phyloP scores from a whole-genome alignment of 1,139 yeast genomes.

The Candida pseudoviswanathii region DNA sequence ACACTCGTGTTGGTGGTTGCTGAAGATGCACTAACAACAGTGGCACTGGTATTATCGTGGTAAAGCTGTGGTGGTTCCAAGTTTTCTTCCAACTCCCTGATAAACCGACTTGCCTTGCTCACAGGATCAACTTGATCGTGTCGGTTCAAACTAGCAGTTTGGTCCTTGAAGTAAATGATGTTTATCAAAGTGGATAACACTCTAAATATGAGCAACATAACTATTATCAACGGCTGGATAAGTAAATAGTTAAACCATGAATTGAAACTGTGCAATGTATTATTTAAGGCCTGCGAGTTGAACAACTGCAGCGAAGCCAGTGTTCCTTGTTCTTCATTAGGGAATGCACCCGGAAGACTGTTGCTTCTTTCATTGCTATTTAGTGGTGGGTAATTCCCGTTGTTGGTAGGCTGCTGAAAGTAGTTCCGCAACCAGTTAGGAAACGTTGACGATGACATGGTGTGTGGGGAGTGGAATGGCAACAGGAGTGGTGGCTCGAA shows the following conservation, averaged over 20 bases:
- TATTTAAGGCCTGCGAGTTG: slow-evolving; percentile 17
- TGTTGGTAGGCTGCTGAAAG: slow-evolving; percentile 1
- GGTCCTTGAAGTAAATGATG: slow-evolving; percentile 31
- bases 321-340: slow-evolving; percentile 4
- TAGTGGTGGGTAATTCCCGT: neutral
- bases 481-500: neutral
- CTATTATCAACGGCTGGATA: slow-evolving; percentile 32
- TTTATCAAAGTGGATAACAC: slow-evolving; percentile 27
- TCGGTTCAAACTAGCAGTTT: slow-evolving; percentile 1
- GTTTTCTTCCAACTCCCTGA: slow-evolving; percentile 39
- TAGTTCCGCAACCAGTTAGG: slow-evolving; percentile 8
- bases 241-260: slow-evolving; percentile 24
- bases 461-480: neutral
- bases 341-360: slow-evolving; percentile 12
- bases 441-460: slow-evolving; percentile 2
- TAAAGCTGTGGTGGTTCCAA: slow-evolving; percentile 20
- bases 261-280: slow-evolving; percentile 3
- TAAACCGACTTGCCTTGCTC: slow-evolving; percentile 36
- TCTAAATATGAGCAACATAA: slow-evolving; percentile 26
- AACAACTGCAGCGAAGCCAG: slow-evolving; percentile 12
- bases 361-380: slow-evolving; percentile 3
- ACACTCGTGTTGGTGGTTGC: neutral
- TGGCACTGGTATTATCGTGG: neutral
- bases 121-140: slow-evolving; percentile 28
- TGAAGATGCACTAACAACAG: neutral